phyloP scores from a whole-genome alignment of 306 rosid species.

The Mimosa pudica region DNA sequence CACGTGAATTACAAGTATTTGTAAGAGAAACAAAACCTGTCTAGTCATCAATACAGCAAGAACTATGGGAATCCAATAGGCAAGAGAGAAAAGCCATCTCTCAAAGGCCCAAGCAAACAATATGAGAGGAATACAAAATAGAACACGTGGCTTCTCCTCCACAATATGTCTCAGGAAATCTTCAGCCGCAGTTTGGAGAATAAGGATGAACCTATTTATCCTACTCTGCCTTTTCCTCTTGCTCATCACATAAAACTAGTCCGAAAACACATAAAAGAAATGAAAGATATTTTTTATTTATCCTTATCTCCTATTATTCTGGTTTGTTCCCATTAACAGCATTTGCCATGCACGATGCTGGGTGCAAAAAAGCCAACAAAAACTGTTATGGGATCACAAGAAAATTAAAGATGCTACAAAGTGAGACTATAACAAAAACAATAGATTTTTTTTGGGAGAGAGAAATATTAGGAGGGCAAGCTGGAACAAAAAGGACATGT shows the following conservation, averaged over 20 bases:
- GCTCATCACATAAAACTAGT: conserved; percentile 42
- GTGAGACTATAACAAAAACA: neutral
- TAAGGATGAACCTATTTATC: conserved; percentile 40
- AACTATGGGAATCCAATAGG: conserved; percentile 73
- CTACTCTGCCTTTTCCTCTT: conserved; percentile 40
- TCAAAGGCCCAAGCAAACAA: conserved; percentile 70
- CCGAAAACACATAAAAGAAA: neutral
- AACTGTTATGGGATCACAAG: conserved; percentile 2
- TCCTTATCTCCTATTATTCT: neutral
- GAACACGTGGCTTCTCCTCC: conserved; percentile 51
- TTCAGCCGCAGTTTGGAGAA: conserved; percentile 43
- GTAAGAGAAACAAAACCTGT: conserved; percentile 51
- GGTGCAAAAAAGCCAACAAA: conserved; percentile 2
- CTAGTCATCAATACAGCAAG: conserved; percentile 65
- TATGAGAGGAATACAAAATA: conserved; percentile 55
- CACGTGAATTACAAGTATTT: neutral
- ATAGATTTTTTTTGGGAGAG: neutral
- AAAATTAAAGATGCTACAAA: neutral
- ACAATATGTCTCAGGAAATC: conserved; percentile 48
- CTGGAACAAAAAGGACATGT: neutral
- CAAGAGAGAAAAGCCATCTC: conserved; percentile 75
- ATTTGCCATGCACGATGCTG: neutral
- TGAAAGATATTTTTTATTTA: neutral
- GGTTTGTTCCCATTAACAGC: neutral
- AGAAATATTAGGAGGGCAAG: conserved; percentile 6